Percentiles rank a stretch among this genome's conserved stretches.
Conservation (phyloP, 768 basidiomycete genomes). For the Xerocomellus amylosporus region DNA sequence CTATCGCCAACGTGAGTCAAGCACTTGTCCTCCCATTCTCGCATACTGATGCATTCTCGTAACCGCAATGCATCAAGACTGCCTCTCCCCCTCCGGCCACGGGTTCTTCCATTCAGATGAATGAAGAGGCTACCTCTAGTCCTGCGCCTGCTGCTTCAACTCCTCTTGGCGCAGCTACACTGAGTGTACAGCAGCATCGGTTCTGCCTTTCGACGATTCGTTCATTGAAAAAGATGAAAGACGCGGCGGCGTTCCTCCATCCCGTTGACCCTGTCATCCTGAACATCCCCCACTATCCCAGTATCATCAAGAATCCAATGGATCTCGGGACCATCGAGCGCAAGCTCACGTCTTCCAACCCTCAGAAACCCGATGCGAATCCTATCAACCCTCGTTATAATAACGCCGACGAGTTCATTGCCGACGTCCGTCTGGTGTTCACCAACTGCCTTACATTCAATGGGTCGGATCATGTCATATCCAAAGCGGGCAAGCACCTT, state of each 20-base stretch:
- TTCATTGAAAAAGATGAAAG: conserved; percentile 81
- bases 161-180: conserved; percentile 32
- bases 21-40: conserved; percentile 46
- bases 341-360: conserved; percentile 79
- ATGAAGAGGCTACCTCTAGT: conserved; percentile 23
- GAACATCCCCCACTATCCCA: conserved; percentile 83
- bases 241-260: conserved; percentile 73
- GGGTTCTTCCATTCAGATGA: conserved; percentile 32
- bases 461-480: conserved; percentile 82
- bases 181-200: conserved; percentile 72
- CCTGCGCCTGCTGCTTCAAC: conserved; percentile 11
- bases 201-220: conserved; percentile 78
- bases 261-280: conserved; percentile 88
- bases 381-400: conserved; percentile 71
- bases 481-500: conserved; percentile 75
- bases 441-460: conserved; percentile 90
- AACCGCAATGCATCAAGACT: conserved; percentile 45
- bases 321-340: conserved; percentile 90
- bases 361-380: conserved; percentile 70
- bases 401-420: conserved; percentile 74
- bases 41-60: conserved; percentile 49
- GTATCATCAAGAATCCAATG: conserved; percentile 89
- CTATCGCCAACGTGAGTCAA: conserved; percentile 65
- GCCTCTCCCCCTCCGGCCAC: conserved; percentile 74
- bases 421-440: conserved; percentile 86